Evolutionary conservation across 768 basidiomycete species (phyloP).

Genomic region (Dacryopinax spathularia): DNA sequence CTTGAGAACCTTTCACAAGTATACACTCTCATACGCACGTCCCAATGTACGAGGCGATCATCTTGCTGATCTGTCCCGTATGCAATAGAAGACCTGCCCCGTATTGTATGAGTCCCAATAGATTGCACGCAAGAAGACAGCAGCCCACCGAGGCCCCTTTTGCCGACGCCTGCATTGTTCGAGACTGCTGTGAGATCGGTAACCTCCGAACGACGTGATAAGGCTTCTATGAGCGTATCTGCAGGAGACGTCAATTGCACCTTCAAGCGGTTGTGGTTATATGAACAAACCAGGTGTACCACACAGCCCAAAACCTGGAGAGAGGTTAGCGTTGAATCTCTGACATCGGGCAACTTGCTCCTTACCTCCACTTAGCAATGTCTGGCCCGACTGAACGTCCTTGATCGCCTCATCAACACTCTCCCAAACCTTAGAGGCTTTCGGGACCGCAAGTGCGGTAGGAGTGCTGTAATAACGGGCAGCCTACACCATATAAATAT

Average conservation of each 20-base stretch:
- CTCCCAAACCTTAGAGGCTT: conserved; percentile 41
- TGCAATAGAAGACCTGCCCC: conserved; percentile 55
- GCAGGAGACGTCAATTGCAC: background rate
- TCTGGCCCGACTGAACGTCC: conserved; percentile 67
- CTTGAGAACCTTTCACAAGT: too few species aligned
- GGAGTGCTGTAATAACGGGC: background rate
- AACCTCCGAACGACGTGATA: conserved; percentile 62
- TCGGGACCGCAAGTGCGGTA: conserved; percentile 1
- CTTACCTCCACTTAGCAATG: conserved; percentile 70
- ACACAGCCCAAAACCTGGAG: conserved; percentile 70
- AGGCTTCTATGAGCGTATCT: conserved; percentile 74
- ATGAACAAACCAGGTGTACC: conserved; percentile 59
- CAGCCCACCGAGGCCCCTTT: conserved; percentile 52
- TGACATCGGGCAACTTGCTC: background rate
- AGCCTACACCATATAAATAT: background rate
- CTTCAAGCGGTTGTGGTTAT: background rate
- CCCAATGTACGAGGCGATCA: conserved; percentile 83
- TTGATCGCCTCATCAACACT: conserved; percentile 72
- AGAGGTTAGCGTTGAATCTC: conserved; percentile 3
- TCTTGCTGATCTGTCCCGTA: conserved; percentile 60
- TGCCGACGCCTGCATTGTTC: conserved; percentile 68
- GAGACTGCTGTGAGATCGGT: conserved; percentile 65
- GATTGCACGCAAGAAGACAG: conserved; percentile 7
- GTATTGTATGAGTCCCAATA: too few species aligned
- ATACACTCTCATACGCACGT: conserved; percentile 21